Base-by-base conservation (phyloP, 345 rosid genomes). In the Aquilaria yunnanensis region DNA sequence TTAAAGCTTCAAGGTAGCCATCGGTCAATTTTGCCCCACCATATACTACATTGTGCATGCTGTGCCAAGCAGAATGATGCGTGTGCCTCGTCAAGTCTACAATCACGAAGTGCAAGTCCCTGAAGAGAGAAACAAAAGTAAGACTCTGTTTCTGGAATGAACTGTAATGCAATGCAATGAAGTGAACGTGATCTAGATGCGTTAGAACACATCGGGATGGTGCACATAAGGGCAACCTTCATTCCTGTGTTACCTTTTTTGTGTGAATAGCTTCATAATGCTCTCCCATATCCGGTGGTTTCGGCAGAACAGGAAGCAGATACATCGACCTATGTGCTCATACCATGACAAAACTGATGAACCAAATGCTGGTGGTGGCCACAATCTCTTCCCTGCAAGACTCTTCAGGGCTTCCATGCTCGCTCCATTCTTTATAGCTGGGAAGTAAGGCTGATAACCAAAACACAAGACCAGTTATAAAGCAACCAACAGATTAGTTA, bases 11-110 rank as follows among this genome's bases (percentile, higher is more conserved):
- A 56, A 88, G 67, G 57, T 74, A 79, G 3, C 74, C 80, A 56
- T 84, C 92, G 59, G 72, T 57, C 14, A 66, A 79, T 71, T 80
- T 91, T 0, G 82, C 84, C 63, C 92, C 96, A 33, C 94, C 90
- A 51, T 88, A 91, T 63, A 88, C 66, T 61, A 86, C 90, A 69
- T 88, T 92, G 59, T 88, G 94, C 94, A 86, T 79, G 32, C 81
- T 77, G 34, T 85, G 90, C 92, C 90, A 92, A 23, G 85, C 92
- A 0, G 98, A 88, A 64, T 72, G 87, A 72, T 92, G 98, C 9
- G 96, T 86, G 72, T 88, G 95, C 80, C 76, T 83, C 0, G 87
- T 75, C 56, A 88, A 31, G 69, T 83, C 87, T 14, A 37, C 50
- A 6, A 57, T 11, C 68, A 60, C 29, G 59, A 78, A 80, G 57